Evolutionary conservation across 2,329 filamentous ascomycete species (phyloP).

Genomic region (Fusarium sp.): DNA sequence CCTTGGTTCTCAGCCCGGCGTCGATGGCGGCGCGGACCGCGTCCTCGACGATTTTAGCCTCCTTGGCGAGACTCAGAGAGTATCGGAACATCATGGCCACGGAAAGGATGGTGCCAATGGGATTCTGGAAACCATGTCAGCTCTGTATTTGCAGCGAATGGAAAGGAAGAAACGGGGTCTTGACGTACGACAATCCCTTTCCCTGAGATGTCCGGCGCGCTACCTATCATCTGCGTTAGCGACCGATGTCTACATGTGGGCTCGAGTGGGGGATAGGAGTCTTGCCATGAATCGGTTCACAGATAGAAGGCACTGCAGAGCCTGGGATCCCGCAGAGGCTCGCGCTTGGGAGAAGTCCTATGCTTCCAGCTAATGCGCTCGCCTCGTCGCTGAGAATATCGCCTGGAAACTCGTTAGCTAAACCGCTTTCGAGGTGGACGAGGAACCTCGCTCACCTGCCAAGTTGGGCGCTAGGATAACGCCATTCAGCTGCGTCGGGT

Average conservation of each 20-base stretch:
- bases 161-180: conserved; percentile 51
- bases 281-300: conserved; percentile 40
- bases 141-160: conserved; percentile 22
- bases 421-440: conserved; percentile 26
- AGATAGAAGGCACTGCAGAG: conserved; percentile 35
- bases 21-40: conserved; percentile 84
- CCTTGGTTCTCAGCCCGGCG: conserved; percentile 78
- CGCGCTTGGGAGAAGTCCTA: conserved; percentile 40
- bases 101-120: conserved; percentile 85
- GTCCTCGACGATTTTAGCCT: conserved; percentile 80
- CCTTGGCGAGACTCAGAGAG: conserved; percentile 78
- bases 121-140: conserved; percentile 53
- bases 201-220: conserved; percentile 33
- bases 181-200: conserved; percentile 52
- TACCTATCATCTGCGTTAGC: conserved; percentile 26
- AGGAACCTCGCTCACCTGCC: conserved; percentile 37
- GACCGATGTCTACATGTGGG: conserved; percentile 19
- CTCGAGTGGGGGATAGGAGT: conserved; percentile 22
- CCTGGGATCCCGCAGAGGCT: conserved; percentile 41
- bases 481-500: conserved; percentile 84
- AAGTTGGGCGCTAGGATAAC: conserved; percentile 86
- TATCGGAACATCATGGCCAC: conserved; percentile 95
- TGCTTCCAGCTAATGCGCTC: conserved; percentile 35
- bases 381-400: conserved; percentile 40
- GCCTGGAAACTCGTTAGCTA: conserved; percentile 31